Conservation (phyloP, 176 grass and related monocot genomes). For the Themeda triandra region DNA sequence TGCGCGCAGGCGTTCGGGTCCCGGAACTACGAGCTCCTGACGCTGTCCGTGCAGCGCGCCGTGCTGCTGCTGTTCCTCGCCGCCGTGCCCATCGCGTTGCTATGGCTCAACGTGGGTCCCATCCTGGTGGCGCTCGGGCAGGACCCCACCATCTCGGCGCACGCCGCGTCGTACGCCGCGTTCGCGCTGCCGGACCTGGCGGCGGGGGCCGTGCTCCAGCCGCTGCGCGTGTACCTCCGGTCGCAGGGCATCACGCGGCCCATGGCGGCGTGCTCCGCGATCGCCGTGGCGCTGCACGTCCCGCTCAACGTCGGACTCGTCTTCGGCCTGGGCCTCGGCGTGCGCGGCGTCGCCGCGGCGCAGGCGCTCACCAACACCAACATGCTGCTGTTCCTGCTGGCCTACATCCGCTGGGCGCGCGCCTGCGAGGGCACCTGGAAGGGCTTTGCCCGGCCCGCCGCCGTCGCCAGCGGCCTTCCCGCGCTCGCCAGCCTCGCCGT, state of each 20-base stretch:
- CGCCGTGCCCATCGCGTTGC: slow-evolving; percentile 71
- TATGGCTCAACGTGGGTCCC: slow-evolving; percentile 77
- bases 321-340: slow-evolving; percentile 70
- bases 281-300: slow-evolving; percentile 75
- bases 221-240: slow-evolving; percentile 86
- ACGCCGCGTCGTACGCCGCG: slow-evolving; percentile 61
- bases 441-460: slow-evolving; percentile 51
- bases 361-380: slow-evolving; percentile 91
- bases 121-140: slow-evolving; percentile 86
- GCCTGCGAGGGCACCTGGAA: slow-evolving; percentile 66
- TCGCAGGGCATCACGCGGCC: slow-evolving; percentile 89
- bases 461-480: slow-evolving; percentile 39
- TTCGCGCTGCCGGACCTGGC: slow-evolving; percentile 86
- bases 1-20: slow-evolving; percentile 90
- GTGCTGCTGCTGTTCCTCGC: slow-evolving; percentile 70
- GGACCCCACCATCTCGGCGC: slow-evolving; percentile 76
- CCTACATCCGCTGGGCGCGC: slow-evolving; percentile 58
- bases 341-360: slow-evolving; percentile 79
- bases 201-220: slow-evolving; percentile 72
- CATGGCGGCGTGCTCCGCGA: slow-evolving; percentile 89
- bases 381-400: slow-evolving; percentile 86
- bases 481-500: slow-evolving; percentile 75
- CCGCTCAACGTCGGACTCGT: slow-evolving; percentile 77
- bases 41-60: slow-evolving; percentile 83
- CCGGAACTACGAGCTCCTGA: slow-evolving; percentile 70